Evolutionary conservation across 257 asterid species (phyloP), one percentile per base, ranked within the genome.

Genomic region (Jacaranda copaia): DNA sequence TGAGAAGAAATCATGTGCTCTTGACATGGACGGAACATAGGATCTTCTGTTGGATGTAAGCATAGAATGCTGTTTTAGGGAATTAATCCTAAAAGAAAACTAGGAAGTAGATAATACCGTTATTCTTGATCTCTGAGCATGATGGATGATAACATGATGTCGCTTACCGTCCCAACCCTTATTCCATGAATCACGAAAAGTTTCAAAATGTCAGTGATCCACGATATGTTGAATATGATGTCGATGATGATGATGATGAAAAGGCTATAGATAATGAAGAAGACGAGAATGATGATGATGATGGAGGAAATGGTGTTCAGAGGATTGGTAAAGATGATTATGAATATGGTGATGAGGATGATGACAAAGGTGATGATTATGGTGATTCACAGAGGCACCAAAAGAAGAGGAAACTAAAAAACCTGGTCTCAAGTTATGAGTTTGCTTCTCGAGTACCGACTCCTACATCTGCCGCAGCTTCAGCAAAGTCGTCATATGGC

Each of bases 361-460:
- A 85, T 0, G 88, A 69, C 3, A 60, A 78, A 5, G 85, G 13
- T 8, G 80, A 78, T 14, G 61, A 57, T 51, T 57, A 52, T 55
- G 75, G 68, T 8, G 79, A 81, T 35, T 76, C 69, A 13, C 89
- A 86, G 59, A 87, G 81, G 82, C 88, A 84, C 70, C 88, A 79
- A 1, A 84, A 84, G 59, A 84, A 81, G 84, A 72, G 85, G 75
- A 84, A 81, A 75, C 86, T 84, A 45, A 92, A 86, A 86, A 75
- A 75, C 57, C 77, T 83, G 10, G 60, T 85, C 58, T 82, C 98
- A 1, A 90, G 89, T 85, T 95, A 95, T 35, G 97, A 92, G 72
- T 91, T 96, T 70, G 99, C 97, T 10, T 98, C 98, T 78, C 88
- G 97, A 40, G 75, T 86, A 42, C 94, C 93, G 6, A 80, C 95